phyloP scores from a whole-genome alignment of 768 basidiomycete genomes.

The Plicaturopsis crispa region DNA sequence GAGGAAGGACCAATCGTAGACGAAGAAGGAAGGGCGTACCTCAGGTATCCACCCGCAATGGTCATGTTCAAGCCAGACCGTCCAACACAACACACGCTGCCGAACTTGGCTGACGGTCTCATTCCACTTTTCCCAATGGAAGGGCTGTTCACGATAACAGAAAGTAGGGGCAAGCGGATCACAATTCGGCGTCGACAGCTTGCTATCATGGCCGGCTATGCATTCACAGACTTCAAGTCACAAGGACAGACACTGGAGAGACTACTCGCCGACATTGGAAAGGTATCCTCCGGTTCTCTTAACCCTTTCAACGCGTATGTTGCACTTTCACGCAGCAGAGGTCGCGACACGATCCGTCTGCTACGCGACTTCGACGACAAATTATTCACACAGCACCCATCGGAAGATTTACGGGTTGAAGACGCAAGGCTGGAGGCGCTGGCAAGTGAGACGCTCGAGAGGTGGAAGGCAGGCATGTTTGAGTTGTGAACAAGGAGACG shows the following conservation, averaged over 20 bases:
- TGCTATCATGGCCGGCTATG: conserved; percentile 26
- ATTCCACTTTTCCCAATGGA: conserved; percentile 12
- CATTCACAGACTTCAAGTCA: conserved; percentile 31
- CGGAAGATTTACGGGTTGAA: conserved; percentile 10
- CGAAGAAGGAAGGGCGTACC: conserved; percentile 4
- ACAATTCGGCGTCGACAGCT: conserved; percentile 18
- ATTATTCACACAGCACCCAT: conserved; percentile 17
- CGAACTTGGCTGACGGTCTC: conserved; percentile 17
- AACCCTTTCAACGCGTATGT: conserved; percentile 25
- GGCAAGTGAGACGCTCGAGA: conserved; percentile 4
- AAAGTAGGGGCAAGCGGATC: neutral
- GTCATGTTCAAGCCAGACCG: conserved; percentile 23
- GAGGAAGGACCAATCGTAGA: conserved; percentile 11
- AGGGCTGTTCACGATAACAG: conserved; percentile 5
- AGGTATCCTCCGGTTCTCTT: conserved; percentile 16
- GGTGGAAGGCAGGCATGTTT: conserved; percentile 4
- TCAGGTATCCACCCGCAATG: conserved; percentile 23
- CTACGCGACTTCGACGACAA: conserved; percentile 20
- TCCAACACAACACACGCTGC: conserved; percentile 11
- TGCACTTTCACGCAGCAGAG: conserved; percentile 24
- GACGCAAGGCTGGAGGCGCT: conserved; percentile 11
- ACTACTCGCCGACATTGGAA: conserved; percentile 27
- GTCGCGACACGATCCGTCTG: conserved; percentile 20
- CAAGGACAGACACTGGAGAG: conserved; percentile 31
- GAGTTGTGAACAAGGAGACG: too few relatives aligned